Base-by-base conservation (phyloP, 2,329 filamentous ascomycete species). In the Hymenotorrendiella dingleyae region DNA sequence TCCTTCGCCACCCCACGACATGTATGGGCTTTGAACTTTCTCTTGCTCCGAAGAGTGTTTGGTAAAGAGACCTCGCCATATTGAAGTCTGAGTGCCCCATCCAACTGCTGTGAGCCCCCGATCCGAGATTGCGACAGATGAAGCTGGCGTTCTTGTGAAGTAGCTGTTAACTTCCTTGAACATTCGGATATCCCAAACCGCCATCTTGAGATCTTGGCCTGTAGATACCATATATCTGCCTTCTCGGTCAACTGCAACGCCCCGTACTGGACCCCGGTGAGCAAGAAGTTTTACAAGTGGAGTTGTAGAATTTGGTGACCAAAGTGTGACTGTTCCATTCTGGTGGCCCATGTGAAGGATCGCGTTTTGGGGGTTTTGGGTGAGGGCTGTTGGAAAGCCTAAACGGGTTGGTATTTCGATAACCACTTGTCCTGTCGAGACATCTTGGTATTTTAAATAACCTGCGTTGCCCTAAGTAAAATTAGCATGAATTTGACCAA, bases 191-290 rank as follows among this genome's bases (percentile, higher is more conserved):
- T 97, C 91, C 89, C 91, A 96, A 10, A 95, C 82, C n/a, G 85
- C 81, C 85, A 95, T 94, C 61, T 85, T 87, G 53, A 81, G 73
- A 62, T 96, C 91, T 61, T 94, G 88, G 1, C 90, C 91, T 0
- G 87, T 83, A 3, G 89, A 88, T 9, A 95, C 88, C 91, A 97
- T 96, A 68, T 96, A 98, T 44, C 85, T 80, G 17, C 93, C 93
- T 62, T 91, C 86, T 46, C 90, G 78, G 61, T 98, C 91, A 30
- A 97, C 74, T 2, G 87, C 86, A 36, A 96, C 63, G 9, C 86
- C 82, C 42, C 90, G 80, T 3, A 98, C 89, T 0, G 93, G 93
- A 4, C 93, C 93, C 44, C 80, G 78, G 66, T 98, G 91, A 11
- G 88, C 86, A 27, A 96, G 75, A 27, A 97, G 76, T 65, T 96